Percentiles rank a stretch among this genome's conserved stretches.
Conservation (phyloP, 2,329 filamentous ascomycete species). For the Pseudonectria buxi region DNA sequence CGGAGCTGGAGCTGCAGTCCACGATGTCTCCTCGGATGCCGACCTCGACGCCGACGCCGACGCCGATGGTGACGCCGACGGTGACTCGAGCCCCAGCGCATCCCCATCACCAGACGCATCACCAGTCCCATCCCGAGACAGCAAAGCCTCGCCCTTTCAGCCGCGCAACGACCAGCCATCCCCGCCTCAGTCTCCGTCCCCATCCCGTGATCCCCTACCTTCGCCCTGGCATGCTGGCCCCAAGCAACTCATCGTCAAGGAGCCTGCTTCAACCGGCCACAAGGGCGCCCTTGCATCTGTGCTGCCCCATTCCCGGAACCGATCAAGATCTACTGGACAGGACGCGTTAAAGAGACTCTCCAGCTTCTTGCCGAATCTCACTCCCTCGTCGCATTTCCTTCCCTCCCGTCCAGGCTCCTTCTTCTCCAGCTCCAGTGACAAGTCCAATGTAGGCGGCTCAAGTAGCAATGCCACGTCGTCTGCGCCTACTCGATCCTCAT, state of each 20-base stretch:
- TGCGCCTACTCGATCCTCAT: conserved; percentile 2
- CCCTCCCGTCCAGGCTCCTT: conserved; percentile 38
- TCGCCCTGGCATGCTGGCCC: conserved; percentile 25
- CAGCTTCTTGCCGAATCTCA: conserved; percentile 49
- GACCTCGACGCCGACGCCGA: no score
- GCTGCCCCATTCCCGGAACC: conserved; percentile 39
- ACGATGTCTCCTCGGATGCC: conserved; percentile 17
- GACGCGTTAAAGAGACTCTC: conserved; percentile 52
- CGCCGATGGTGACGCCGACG: conserved; percentile 8
- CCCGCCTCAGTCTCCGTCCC: neutral
- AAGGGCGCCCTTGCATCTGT: conserved; percentile 36
- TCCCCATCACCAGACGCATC: conserved; percentile 13
- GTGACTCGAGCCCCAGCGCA: conserved; percentile 18
- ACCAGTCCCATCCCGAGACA: conserved; percentile 1
- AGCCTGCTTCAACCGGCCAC: conserved; percentile 17
- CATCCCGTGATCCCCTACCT: conserved; percentile 12
- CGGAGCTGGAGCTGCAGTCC: conserved; percentile 18
- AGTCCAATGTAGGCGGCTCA: conserved; percentile 8
- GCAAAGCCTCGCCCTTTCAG: conserved; percentile 4
- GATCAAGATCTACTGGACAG: conserved; percentile 49
- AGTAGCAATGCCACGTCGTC: conserved; percentile 4
- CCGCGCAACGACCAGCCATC: conserved; percentile 2
- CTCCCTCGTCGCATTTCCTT: conserved; percentile 24
- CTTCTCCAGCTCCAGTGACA: conserved; percentile 30
- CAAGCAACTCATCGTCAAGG: conserved; percentile 12